Evolutionary conservation across 805 yeast species (phyloP), one percentile per base, ranked within the genome.

Genomic region (Candida namnaoensis): DNA sequence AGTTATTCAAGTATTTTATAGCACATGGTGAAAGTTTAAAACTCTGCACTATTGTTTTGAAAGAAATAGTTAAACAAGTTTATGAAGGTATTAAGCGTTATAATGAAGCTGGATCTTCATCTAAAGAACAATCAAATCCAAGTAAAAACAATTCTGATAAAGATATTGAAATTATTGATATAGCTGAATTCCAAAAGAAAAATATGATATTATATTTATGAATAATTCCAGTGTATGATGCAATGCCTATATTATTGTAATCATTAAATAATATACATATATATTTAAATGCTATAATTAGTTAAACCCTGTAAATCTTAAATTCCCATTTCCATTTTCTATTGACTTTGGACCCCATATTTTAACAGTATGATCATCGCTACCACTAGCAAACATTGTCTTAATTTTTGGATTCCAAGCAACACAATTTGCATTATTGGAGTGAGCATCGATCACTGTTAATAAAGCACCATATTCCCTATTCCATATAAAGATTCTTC

Each of bases 401-500:
- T 64, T 60, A 34, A 61, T 49, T 1, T 47, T 51, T 1, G 77
- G 72, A 49, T 77, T 80, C 90, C 93, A 88, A 44, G 82, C 79
- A 2, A 88, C 93, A 37, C 85, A 77, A 56, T 86, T 88, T 48
- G 91, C 84, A 44, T 78, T 64, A 0, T 77, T 77, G 10, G 59
- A 58, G 57, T 86, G 95, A 2, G 80, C 91, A 35, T 74, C 68
- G 19, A 84, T 62, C 12, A 76, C 56, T 14, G 62, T 63, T 4
- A 88, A 62, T 24, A 86, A 66, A 44, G 80, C 79, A 6, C 93
- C 88, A 25, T 79, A 79, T 38, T 71, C 69, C 19, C 81, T 68
- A 53, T 84, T 84, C 95, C 95, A 88, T 2, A 88, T 66, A 56
- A 80, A 87, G 4, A 86, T 70, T 41, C 72, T 67, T 0, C 88